Evolutionary conservation across 352 stramenopile species (phyloP), one percentile per base, ranked within the genome.

Genomic region (Phytopythium aichiense): DNA sequence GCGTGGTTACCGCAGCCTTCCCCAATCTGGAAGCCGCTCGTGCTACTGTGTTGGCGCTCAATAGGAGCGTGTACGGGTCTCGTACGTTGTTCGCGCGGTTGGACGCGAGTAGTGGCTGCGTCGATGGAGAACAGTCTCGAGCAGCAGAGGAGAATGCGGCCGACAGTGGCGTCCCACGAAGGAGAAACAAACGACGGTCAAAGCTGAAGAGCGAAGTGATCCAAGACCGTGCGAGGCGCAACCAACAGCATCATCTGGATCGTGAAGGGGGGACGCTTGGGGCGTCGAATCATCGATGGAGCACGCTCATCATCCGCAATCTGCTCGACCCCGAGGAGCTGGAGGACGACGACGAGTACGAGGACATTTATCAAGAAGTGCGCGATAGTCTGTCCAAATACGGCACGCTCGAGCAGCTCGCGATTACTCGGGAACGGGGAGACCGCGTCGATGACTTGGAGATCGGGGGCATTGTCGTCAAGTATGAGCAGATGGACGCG

Each of bases 271-370:
- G 25, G 28, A 23, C 6, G 3, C 22, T 31, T 23, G 22, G 20
- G 1, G 6, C 23, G 48, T 22, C 13, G 18, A 11, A 2, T 0
- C 12, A 12, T 8, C 28, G 16, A 43, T n/a, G 11, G 2, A 45
- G 1, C 6, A 45, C 51, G 2, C 13, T 58, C 15, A 15, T 46
- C n/a, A 49, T 58, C 33, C 53, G 25, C 12, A 58, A 58, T 25
- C 33, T 58, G 56, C 40, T 61, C 0, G 56, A 61, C 7, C 56
- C 40, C 6, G n/a, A 28, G 28, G 56, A 61, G 56, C 37, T 61
- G 16, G 28, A 55, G 15, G 56, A 61, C 28, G 45, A 61, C 18
- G 45, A 52, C 31, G 56, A 61, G 40, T 43, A 20, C 42, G 56
- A 33, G 23, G 45, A 61, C 28, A 7, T 61, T 9, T 54, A 31